Evolutionary conservation across 2,329 filamentous ascomycete genomes (phyloP), one percentile per base, ranked within the genome.

Genomic region (Zymoseptoria pseudotritici): DNA sequence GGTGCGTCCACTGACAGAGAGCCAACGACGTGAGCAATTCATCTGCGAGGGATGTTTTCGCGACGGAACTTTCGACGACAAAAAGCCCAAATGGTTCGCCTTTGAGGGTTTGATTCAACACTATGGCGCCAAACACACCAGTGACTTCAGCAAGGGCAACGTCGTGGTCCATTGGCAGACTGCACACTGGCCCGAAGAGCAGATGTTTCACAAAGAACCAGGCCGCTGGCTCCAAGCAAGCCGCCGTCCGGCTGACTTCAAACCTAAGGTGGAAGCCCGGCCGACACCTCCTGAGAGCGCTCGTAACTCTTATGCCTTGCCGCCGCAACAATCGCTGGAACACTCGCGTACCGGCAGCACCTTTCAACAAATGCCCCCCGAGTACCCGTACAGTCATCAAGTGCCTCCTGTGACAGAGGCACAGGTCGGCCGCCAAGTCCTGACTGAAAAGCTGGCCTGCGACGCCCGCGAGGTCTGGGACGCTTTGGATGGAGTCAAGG

Each of bases 51-150:
- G 73, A 11, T 77, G 72, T 66, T 82, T 79, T 26, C 91, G 88
- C 71, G 83, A 86, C 54, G 78, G 78, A 55, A 84, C 36, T 4
- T 82, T 79, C 29, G 91, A 88, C 71, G 83, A 86, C 54, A 79
- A 78, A 55, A 84, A 82, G 65, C 75, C 78, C 53, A 91, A 89
- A 71, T 82, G 82, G 58, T 93, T 89, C 67, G 86, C 86, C 0
- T 89, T 94, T 64, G 88, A 93, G 73, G 86, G 86, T 8, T 84
- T 93, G 26, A 83, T 93, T 53, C 90, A 94, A 70, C 90, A 95
- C 72, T 93, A 86, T 70, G 89, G 88, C 59, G 88, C 89, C 50
- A 94, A 93, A 72, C 90, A 94, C 71, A 91, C 89, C 51, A 84
- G 73, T 59, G 74, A 79, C 13, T 83, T 93, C 59, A 91, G 87